Evolutionary conservation across 2,329 filamentous ascomycete species (phyloP).

Genomic region (Cryphonectria japonica): DNA sequence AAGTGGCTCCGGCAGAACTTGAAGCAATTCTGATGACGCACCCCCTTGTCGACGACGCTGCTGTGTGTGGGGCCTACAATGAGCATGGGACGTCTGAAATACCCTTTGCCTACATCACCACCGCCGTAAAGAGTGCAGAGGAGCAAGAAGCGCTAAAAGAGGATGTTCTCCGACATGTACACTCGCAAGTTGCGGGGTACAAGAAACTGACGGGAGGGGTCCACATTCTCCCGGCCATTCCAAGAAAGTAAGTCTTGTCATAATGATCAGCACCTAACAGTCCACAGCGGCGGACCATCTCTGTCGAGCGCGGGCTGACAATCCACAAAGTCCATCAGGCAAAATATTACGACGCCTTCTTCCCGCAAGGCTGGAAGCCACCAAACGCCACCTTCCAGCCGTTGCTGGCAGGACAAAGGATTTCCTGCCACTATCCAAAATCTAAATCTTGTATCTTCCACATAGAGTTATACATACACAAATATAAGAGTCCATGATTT

Average conservation of each 20-base stretch:
- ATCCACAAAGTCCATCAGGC: conserved; percentile 18
- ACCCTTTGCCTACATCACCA: conserved; percentile 24
- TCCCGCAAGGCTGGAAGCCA: conserved; percentile 8
- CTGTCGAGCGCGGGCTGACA: not conserved
- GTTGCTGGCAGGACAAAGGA: not conserved
- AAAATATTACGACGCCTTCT: conserved; percentile 26
- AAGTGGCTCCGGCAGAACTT: conserved; percentile 24
- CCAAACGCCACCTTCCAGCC: not conserved
- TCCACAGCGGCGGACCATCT: too few relatives aligned
- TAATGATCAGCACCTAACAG: too few relatives aligned
- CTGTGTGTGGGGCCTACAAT: conserved; percentile 24
- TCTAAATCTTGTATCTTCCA: not conserved
- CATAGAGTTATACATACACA: too few relatives aligned
- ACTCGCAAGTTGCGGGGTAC: conserved; percentile 20
- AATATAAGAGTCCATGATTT: too few relatives aligned
- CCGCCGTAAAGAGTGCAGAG: not conserved
- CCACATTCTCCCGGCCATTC: conserved; percentile 16
- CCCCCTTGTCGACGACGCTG: conserved; percentile 19
- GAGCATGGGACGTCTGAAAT: conserved; percentile 25
- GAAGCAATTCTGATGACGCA: conserved; percentile 23
- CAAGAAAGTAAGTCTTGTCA: conserved; percentile 21
- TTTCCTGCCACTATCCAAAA: not conserved
- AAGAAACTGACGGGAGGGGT: conserved; percentile 22
- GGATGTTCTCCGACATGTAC: conserved; percentile 8
- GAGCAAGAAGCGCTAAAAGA: conserved; percentile 11